Evolutionary conservation across 2,329 filamentous ascomycete genomes (phyloP).

Genomic region (Blastomyces silverae): DNA sequence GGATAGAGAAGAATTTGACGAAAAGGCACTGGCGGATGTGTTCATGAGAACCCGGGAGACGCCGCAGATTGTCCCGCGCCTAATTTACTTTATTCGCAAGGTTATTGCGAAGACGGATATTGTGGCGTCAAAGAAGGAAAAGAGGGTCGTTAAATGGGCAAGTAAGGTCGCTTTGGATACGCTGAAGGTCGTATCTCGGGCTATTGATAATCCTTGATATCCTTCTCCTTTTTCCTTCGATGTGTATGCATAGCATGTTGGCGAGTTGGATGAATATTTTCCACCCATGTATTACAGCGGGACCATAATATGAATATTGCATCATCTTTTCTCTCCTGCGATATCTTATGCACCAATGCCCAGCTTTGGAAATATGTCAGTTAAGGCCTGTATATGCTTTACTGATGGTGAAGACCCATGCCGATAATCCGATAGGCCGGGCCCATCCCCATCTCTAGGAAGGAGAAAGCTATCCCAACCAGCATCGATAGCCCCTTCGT

Average conservation of each 20-base stretch:
- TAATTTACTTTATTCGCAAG: constrained; percentile 75
- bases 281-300: neutral
- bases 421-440: constrained; percentile 2
- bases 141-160: constrained; percentile 45
- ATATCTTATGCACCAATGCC: constrained; percentile 9
- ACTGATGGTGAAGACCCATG: constrained; percentile 1
- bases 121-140: constrained; percentile 46
- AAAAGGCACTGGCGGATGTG: constrained; percentile 56
- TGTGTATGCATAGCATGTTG: neutral
- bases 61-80: constrained; percentile 61
- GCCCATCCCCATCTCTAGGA: constrained; percentile 16
- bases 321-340: neutral
- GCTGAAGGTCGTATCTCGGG: constrained; percentile 30
- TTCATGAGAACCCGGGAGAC: constrained; percentile 59
- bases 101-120: constrained; percentile 61
- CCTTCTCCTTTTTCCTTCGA: neutral
- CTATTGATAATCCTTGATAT: constrained; percentile 8
- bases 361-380: constrained; percentile 16
- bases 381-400: constrained; percentile 14
- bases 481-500: constrained; percentile 32
- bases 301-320: neutral
- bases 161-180: constrained; percentile 39
- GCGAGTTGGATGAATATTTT: neutral
- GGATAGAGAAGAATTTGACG: constrained; percentile 42
- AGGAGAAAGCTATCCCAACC: constrained; percentile 33